Percentiles rank a stretch among this genome's conserved stretches.
These are phyloP conservation scores for Yamadazyma taylorii DNA, from an alignment of 1,139 yeast species.

Conservation along the genomic window DNA sequence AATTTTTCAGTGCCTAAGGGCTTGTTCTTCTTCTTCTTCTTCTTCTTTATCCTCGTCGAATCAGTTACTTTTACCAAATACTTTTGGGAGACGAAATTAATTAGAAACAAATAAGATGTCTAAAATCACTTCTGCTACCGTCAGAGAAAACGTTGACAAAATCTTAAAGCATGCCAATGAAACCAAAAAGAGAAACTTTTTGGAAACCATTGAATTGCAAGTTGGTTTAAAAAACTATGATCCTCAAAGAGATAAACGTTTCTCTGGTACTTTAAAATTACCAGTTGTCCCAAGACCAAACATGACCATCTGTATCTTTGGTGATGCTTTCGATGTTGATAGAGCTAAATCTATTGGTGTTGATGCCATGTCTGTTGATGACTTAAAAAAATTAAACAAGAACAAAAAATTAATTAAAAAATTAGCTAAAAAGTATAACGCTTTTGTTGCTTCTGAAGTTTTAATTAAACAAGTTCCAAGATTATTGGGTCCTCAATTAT, in stretches of 20 bases:
- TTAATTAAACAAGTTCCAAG: constrained; percentile 99
- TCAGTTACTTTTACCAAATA: constrained; percentile 47
- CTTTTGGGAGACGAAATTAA: constrained; percentile 69
- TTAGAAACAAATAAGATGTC: constrained; percentile 60
- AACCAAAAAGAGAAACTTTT: constrained; percentile 99
- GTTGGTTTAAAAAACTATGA: constrained; percentile 99
- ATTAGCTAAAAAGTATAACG: constrained; percentile 99
- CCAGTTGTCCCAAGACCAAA: constrained; percentile 99
- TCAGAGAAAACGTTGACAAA: constrained; percentile 95
- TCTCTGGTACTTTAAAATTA: constrained; percentile 98
- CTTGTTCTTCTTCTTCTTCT: neutral
- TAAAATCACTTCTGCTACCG: constrained; percentile 88
- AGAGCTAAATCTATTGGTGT: constrained; percentile 99
- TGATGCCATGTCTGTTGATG: constrained; percentile 99
- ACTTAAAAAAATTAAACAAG: constrained; percentile 99
- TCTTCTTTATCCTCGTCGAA: constrained; percentile 47
- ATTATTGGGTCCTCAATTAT: constrained; percentile 99
- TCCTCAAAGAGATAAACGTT: constrained; percentile 99
- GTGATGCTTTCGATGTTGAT: constrained; percentile 99
- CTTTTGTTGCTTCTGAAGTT: constrained; percentile 98
- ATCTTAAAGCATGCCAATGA: constrained; percentile 87
- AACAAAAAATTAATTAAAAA: constrained; percentile 99
- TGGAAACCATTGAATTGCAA: constrained; percentile 99
- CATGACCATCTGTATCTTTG: constrained; percentile 99
- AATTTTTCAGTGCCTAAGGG: neutral